Evolutionary conservation across 1,284 basidiomycete species (phyloP), one percentile per base, ranked within the genome.

Genomic region (Ceratobasidium sp.): DNA sequence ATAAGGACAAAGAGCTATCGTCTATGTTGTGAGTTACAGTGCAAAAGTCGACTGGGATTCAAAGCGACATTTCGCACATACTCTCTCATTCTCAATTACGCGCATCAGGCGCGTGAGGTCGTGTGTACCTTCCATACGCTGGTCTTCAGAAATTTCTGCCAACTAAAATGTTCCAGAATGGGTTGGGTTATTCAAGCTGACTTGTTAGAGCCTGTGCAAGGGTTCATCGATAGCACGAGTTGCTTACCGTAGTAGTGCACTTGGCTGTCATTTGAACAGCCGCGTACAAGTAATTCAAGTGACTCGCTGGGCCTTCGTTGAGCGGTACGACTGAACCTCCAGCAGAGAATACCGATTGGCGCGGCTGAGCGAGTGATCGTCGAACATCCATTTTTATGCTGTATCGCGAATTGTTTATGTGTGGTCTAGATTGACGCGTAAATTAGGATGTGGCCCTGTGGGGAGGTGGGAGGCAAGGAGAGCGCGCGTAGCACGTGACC

Each of bases 51-150:
- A 18, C 6, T 77, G n/a, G 67, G 64, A 42, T 33, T n/a, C 12
- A 23, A 49, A n/a, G 13, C 46, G 39, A n/a, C 18, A 9, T 33
- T 13, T 49, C 13, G 33, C 23, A 46, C 80, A 18, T 28, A 80
- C 80, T 18, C 80, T 51, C 18, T 80, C 66, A 55, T 78, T 80
- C 44, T 81, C 76, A 39, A 81, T 70, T 6, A 80, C 77, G 39
- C 76, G 73, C 26, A 61, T 73, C 44, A 81, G 46, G 10, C 80
- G 77, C 18, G 78, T 49, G n/a, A 80, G 64, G 39, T 81, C 80
- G 42, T 72, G 69, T 20, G 68, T 78, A 26, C 76, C 77, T 51
- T 76, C 72, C 18, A 61, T n/a, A 2, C 61, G 60, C 53, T 76
- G 72, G 13, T 76, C 72, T 10, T 76, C 72, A 9, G 61, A 18